Conservation (phyloP, 164 flowering plant genomes). For the Annona squamosa region DNA sequence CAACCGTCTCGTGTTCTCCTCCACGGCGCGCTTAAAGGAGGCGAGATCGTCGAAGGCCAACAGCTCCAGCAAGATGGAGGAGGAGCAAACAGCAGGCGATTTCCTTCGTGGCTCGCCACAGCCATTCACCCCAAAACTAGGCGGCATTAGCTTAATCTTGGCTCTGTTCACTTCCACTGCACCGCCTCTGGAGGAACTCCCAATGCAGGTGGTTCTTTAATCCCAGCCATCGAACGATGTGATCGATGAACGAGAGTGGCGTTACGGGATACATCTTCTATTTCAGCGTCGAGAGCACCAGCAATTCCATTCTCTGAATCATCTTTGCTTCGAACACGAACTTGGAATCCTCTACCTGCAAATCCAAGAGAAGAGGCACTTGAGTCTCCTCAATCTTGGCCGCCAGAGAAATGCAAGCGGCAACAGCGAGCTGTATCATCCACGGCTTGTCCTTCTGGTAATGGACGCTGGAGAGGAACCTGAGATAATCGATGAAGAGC, state of each 20-base stretch:
- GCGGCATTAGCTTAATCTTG: no score
- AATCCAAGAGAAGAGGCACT: constrained; percentile 68
- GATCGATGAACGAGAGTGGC: constrained; percentile 70
- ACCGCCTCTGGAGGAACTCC: constrained; percentile 53
- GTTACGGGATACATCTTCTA: constrained; percentile 92
- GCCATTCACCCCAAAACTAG: no score
- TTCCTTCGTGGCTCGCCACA: no score
- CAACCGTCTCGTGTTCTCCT: constrained; percentile 37
- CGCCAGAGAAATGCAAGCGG: constrained; percentile 81
- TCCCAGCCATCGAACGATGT: constrained; percentile 51
- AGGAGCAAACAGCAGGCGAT: no score
- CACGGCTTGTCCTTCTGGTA: constrained; percentile 65
- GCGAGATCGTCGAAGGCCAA: no score
- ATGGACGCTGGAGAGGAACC: constrained; percentile 48
- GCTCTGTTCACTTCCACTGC: no score
- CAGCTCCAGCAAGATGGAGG: no score
- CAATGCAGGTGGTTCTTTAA: constrained; percentile 37
- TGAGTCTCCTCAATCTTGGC: constrained; percentile 87
- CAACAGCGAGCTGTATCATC: constrained; percentile 77
- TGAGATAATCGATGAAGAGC: constrained; percentile 63
- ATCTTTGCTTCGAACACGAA: constrained; percentile 72
- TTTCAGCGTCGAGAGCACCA: constrained; percentile 64
- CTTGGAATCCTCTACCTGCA: constrained; percentile 66
- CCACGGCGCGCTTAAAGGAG: no score
- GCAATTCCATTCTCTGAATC: constrained; percentile 79